Base-by-base conservation (phyloP, 352 stramenopile genomes). In the Globisporangium rhizosaccharum region DNA sequence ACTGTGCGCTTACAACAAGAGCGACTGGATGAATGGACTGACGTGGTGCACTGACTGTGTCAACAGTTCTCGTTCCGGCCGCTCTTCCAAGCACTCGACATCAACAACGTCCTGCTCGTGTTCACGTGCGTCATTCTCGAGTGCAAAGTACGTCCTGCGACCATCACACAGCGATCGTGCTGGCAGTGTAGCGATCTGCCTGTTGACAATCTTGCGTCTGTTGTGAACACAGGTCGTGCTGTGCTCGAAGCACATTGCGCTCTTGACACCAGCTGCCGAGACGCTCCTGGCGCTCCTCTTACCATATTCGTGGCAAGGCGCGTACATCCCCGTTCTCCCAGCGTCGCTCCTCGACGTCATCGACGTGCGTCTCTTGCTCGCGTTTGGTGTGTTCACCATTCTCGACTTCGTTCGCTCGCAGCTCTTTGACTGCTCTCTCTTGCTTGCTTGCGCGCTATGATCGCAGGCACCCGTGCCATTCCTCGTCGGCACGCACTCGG, bases 231-330 rank as follows among this genome's bases (percentile, higher is more conserved):
- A 94, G 82, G 86, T 99, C 26, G 94, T 92, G 7, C 59, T 99
- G 18, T 97, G 90, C 62, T 97, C 92, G 0, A 89, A 89, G 57
- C 79, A 96, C 54, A 77, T 96, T 36, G 82, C 83, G 11, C 55
- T 98, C 18, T 76, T 98, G 42, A 97, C 88, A 1, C 94, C 94
- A 9, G 81, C 96, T 6, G 85, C 90, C 44, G 94, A 99, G 72
- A 83, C 91, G 9, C 76, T 99, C 7, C 53, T 97, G 52, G 76
- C 85, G 53, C 76, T 98, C 18, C 67, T 98, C 3, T 89, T 98
- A 52, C 96, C 96, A 5, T 97, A 98, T 56, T 82, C 90, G 15
- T 98, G 94, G 94, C 92, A 98, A 84, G 93, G 94, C 33, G 87
- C 86, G 17, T 98, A 97, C 64, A 97, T 98, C 45, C 96, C 96